Evolutionary conservation across 2,329 filamentous ascomycete species (phyloP).

Genomic region (Penicillium sp.): DNA sequence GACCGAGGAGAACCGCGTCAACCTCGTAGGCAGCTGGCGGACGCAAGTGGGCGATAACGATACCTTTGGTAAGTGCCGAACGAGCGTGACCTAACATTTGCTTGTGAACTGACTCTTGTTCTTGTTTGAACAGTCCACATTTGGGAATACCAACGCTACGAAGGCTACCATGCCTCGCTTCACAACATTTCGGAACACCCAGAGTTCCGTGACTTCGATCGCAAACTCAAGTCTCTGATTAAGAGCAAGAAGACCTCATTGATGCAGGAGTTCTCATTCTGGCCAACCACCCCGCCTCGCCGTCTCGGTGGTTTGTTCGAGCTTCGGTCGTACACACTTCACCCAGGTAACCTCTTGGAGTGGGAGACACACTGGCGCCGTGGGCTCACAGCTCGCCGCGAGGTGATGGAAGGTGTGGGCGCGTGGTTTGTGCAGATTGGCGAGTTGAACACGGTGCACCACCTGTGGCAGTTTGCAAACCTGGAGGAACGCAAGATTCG

Average conservation of each 20-base stretch:
- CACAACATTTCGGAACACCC: conserved; percentile 78
- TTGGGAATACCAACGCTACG: conserved; percentile 98
- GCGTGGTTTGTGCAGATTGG: conserved; percentile 99
- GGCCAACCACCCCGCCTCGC: conserved; percentile 90
- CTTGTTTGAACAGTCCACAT: conserved; percentile 74
- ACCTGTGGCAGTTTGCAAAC: conserved; percentile 98
- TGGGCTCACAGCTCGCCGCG: conserved; percentile 80
- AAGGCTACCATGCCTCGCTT: conserved; percentile 89
- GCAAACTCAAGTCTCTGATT: conserved; percentile 80
- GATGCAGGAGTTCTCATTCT: conserved; percentile 99
- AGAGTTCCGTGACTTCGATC: conserved; percentile 78
- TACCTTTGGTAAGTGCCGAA: conserved; percentile 68
- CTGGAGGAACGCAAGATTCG: conserved; percentile 86
- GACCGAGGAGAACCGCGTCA: conserved; percentile 83
- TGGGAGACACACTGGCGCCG: conserved; percentile 99
- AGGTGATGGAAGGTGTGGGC: conserved; percentile 97
- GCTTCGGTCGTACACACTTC: conserved; percentile 90
- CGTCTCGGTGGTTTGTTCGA: conserved; percentile 91
- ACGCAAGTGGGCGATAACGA: conserved; percentile 97
- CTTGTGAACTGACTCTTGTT: conserved; percentile 27
- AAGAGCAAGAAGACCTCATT: conserved; percentile 79
- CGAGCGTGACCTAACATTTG: not conserved
- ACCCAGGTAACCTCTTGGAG: conserved; percentile 91
- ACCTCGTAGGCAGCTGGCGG: conserved; percentile 95
- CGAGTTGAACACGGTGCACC: conserved; percentile 94